Evolutionary conservation across 1,284 basidiomycete genomes (phyloP).

Genomic region (Heterobasidion parviporum): DNA sequence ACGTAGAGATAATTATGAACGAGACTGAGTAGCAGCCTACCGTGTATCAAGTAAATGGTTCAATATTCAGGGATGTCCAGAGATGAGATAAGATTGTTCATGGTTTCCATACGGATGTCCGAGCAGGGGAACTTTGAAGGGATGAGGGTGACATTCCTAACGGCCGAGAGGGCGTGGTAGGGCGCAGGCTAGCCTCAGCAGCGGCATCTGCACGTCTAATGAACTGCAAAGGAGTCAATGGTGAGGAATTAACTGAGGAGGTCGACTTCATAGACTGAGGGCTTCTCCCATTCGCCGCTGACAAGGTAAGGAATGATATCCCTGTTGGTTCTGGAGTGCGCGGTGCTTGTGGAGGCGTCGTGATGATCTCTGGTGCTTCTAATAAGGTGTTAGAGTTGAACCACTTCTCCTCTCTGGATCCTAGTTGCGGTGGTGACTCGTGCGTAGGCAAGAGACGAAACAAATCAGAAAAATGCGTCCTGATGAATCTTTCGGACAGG

Average conservation of each 20-base stretch:
- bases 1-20: too few species aligned
- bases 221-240: constrained; percentile 48
- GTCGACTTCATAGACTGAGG: constrained; percentile 35
- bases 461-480: constrained; percentile 76
- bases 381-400: constrained; percentile 69
- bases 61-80: background rate
- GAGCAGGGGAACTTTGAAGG: background rate
- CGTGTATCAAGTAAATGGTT: background rate
- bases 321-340: constrained; percentile 61
- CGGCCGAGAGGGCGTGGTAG: constrained; percentile 31
- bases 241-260: constrained; percentile 37
- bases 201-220: constrained; percentile 42
- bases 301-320: constrained; percentile 41
- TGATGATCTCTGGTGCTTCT: constrained; percentile 36
- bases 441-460: constrained; percentile 47
- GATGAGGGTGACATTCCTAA: constrained; percentile 22
- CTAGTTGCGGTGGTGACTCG: constrained; percentile 47
- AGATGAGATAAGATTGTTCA: constrained; percentile 1
- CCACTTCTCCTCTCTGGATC: constrained; percentile 64
- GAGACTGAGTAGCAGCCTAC: too few species aligned
- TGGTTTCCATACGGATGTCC: constrained; percentile 15
- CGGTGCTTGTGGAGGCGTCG: constrained; percentile 38
- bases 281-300: constrained; percentile 37
- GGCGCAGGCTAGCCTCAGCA: constrained; percentile 8
- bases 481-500: constrained; percentile 58